These are phyloP conservation scores for Scutellaria galericulata DNA, from an alignment of 257 asterid species.

Conservation along the genomic window DNA sequence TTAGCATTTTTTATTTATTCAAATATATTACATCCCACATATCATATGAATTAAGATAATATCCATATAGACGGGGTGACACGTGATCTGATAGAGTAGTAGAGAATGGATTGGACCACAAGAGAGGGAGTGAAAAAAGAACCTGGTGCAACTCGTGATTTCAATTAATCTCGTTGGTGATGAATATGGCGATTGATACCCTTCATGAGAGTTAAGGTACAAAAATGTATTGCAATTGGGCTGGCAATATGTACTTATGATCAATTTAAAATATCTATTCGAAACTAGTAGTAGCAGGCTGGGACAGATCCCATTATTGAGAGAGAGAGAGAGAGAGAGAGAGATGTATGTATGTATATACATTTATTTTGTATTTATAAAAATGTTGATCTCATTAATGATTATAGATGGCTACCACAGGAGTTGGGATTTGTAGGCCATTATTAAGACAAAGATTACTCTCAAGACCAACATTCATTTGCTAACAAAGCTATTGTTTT, in stretches of 20 bases:
- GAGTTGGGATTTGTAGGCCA: slow-evolving; percentile 29
- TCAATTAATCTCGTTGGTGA: background rate
- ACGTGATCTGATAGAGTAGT: no score
- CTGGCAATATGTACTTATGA: slow-evolving; percentile 1
- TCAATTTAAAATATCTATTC: background rate
- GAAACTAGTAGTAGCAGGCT: slow-evolving; percentile 13
- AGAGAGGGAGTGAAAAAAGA: no score
- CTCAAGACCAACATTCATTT: slow-evolving; percentile 2
- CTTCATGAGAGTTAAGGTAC: background rate
- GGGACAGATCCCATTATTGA: slow-evolving; percentile 24
- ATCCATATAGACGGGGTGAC: no score
- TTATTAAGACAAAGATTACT: slow-evolving; percentile 7
- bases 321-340: no score
- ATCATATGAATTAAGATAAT: no score
- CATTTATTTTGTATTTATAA: background rate
- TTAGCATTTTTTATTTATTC: no score
- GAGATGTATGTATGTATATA: no score
- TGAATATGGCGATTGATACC: slow-evolving; percentile 4
- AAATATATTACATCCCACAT: no score
- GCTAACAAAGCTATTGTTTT: no score
- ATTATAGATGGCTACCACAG: background rate
- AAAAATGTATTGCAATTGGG: background rate
- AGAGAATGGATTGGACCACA: no score
- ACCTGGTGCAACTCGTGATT: background rate
- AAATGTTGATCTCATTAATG: slow-evolving; percentile 3